Base-by-base conservation (phyloP, 1,284 basidiomycete genomes). In the Sanghuangporus sanghuang region DNA sequence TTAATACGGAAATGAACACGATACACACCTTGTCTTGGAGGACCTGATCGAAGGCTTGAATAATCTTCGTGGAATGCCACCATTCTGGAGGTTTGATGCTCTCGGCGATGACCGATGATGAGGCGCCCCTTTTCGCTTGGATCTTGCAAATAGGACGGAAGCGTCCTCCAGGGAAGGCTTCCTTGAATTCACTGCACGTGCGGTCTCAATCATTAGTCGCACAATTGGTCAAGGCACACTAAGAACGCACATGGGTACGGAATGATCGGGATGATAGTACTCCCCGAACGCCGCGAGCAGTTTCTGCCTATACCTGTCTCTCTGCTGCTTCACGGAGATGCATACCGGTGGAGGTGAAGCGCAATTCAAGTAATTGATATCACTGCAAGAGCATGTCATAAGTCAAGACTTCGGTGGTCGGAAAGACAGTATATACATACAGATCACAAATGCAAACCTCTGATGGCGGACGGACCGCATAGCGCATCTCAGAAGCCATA, bases 381-480 rank as follows among this genome's bases (percentile, higher is more conserved):
- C 96, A 68, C 89, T 92, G 62, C 32, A 53, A 49, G 8, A 27
- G 7, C n/a, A 6, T 38, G 14, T 44, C 59, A 49, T 48, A 23
- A 52, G 16, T 58, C 57, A 32, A 60, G 53, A 12, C 64, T 49
- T 38, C 46, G 63, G 36, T 32, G 59, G 32, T 42, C 12, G 56
- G 9, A 16, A 63, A 66, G 42, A 59, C 59, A 59, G 50, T 59
- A 59, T 39, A 40, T n/a, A 82, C 90, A 76, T 73, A 92, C 87
- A 98, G 77, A 75, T 98, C 96, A 67, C 94, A 90, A 46, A 97
- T 79, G 73, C 93, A 95, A 39, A 97, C 90, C 75, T 96, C 95
- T 0, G 90, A 78, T 1, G 87, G 79, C 32, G 89, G 85, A 50
- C 87, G 81, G 61, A 91, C 79, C 68, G 90, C 85, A 74, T 93